Conservation (phyloP, 2,329 filamentous ascomycete genomes). For the Mycocentrospora acerina region DNA sequence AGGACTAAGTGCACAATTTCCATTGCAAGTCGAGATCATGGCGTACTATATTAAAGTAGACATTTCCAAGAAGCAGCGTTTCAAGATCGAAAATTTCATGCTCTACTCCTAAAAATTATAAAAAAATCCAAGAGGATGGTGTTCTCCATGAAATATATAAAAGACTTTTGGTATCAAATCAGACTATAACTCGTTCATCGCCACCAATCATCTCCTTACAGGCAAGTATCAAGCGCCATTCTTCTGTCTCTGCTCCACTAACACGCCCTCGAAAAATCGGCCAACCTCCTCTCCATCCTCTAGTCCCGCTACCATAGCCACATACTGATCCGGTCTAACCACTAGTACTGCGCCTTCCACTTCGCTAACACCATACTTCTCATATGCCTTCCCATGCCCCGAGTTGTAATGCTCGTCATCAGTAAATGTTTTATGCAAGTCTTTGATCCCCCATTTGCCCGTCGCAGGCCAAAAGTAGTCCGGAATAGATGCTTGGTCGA, state of each 20-base stretch:
- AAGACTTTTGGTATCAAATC: no score
- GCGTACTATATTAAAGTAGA: no score
- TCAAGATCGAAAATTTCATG: no score
- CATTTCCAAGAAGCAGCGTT: no score
- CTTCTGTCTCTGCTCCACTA: conserved; percentile 3
- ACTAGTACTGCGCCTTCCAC: conserved; percentile 47
- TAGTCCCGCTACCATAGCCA: conserved; percentile 12
- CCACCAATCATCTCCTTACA: no score
- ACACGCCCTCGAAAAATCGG: conserved; percentile 14
- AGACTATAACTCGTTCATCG: no score
- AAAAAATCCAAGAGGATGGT: no score
- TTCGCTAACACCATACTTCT: conserved; percentile 55
- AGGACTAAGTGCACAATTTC: no score
- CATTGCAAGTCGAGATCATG: no score
- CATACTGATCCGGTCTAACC: conserved; percentile 64
- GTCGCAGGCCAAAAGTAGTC: conserved; percentile 58
- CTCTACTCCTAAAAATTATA: no score
- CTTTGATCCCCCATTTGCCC: conserved; percentile 58
- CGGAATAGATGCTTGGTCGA: conserved; percentile 58
- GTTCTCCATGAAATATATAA: no score
- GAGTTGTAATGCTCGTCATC: conserved; percentile 59
- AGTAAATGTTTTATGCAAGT: conserved; percentile 62
- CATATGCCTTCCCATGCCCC: conserved; percentile 60
- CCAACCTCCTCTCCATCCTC: conserved; percentile 12
- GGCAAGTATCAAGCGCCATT: no score